phyloP scores from a whole-genome alignment of 495 filamentous ascomycete species.

The Penicillium macrosclerotiorum region DNA sequence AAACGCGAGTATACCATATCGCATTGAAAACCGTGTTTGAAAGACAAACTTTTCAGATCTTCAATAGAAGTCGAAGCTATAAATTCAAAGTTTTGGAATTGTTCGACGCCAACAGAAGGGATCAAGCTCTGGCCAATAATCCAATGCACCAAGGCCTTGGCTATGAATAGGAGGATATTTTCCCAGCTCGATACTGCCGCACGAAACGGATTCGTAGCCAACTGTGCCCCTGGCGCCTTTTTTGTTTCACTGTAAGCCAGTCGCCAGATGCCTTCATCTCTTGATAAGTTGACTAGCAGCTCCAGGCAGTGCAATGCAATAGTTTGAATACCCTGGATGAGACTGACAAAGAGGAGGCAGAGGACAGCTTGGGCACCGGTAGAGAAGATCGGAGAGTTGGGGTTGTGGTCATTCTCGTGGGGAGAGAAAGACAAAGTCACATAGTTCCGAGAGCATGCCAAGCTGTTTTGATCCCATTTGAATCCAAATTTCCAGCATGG shows the following conservation, averaged over 20 bases:
- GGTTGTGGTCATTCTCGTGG: not conserved
- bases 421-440: not conserved
- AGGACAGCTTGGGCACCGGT: slow-evolving; percentile 3
- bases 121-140: slow-evolving; percentile 37
- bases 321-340: slow-evolving; percentile 28
- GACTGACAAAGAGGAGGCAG: slow-evolving; percentile 7
- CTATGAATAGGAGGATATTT: slow-evolving; percentile 35
- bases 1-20: slow-evolving; percentile 38
- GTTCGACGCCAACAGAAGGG: slow-evolving; percentile 4
- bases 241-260: not conserved
- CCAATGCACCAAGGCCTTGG: slow-evolving; percentile 48
- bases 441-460: not conserved
- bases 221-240: slow-evolving; percentile 26
- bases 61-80: not conserved
- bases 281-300: slow-evolving; percentile 42
- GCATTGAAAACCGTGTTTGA: slow-evolving; percentile 30
- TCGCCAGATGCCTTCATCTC: slow-evolving; percentile 44
- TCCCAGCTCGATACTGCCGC: slow-evolving; percentile 42
- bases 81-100: not conserved
- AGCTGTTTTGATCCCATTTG: not conserved
- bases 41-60: slow-evolving; percentile 18
- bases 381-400: not conserved
- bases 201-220: slow-evolving; percentile 30
- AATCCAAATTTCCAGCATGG: not conserved
- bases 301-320: slow-evolving; percentile 45